Conservation (phyloP, 2,329 filamentous ascomycete species). For the Coniella vitis region DNA sequence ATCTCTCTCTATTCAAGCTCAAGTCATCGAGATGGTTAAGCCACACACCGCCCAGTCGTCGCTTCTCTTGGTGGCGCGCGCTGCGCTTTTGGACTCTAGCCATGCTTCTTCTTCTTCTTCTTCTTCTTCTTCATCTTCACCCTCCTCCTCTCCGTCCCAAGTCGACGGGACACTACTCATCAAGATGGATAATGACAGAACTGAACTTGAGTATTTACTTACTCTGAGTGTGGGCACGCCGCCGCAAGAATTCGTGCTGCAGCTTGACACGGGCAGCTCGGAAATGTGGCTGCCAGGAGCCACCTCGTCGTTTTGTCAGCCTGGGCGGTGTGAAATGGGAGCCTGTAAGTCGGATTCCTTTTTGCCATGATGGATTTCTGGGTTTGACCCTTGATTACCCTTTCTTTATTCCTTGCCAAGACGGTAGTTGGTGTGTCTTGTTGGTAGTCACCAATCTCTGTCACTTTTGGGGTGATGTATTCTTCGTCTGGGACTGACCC, state of each 20-base stretch:
- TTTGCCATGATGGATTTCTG: neutral
- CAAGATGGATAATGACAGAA: neutral
- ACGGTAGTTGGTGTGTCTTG: too few relatives aligned
- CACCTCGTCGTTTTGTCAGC: neutral
- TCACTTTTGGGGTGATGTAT: too few relatives aligned
- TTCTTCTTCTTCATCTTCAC: too few relatives aligned
- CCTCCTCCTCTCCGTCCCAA: too few relatives aligned
- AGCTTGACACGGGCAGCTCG: constrained; percentile 1
- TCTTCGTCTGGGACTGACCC: too few relatives aligned
- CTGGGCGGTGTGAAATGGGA: neutral
- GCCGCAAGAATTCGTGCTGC: neutral
- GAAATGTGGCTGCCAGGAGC: constrained; percentile 3
- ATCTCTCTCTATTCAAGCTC: too few relatives aligned
- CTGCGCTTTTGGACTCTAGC: neutral
- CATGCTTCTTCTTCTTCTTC: too few relatives aligned
- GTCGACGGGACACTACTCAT: neutral
- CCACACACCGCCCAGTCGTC: too few relatives aligned
- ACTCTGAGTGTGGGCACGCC: constrained; percentile 5
- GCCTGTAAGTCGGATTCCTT: neutral
- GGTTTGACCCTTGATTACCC: neutral
- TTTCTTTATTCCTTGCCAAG: neutral
- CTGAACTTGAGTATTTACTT: neutral
- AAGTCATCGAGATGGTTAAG: too few relatives aligned
- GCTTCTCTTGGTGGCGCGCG: neutral
- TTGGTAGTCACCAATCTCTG: too few relatives aligned